A percentile compares a stretch with the other conserved stretches of the same genome.
phyloP scores from a whole-genome alignment of 768 basidiomycete species.

The Lentinula guzmanii region DNA sequence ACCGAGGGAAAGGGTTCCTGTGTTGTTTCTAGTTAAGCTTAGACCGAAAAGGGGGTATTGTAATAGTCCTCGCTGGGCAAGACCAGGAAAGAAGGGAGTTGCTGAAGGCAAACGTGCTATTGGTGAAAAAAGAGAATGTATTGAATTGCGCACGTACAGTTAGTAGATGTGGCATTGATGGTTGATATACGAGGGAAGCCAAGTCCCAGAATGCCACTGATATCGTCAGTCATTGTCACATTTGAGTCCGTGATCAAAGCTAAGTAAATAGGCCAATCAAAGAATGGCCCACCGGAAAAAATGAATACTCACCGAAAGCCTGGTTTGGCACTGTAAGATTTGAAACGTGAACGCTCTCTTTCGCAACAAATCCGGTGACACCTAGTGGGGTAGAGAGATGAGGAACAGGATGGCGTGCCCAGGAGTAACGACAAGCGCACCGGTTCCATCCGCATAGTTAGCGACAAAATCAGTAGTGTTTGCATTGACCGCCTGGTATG shows the following conservation, averaged over 20 bases:
- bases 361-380: conserved; percentile 65
- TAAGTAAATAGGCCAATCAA: conserved; percentile 16
- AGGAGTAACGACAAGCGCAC: conserved; percentile 32
- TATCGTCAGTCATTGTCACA: conserved; percentile 53
- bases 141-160: conserved; percentile 34
- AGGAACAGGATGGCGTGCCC: neutral
- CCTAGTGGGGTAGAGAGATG: conserved; percentile 26
- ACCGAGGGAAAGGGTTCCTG: conserved; percentile 66
- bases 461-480: conserved; percentile 58
- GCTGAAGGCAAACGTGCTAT: conserved; percentile 32
- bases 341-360: conserved; percentile 54
- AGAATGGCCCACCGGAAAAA: neutral
- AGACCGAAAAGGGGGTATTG: conserved; percentile 77
- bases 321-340: conserved; percentile 58
- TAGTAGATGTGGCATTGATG: conserved; percentile 37
- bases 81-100: conserved; percentile 57
- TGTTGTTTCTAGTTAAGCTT: conserved; percentile 50
- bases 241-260: conserved; percentile 59
- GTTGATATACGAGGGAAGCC: conserved; percentile 72
- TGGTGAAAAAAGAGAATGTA: neutral
- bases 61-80: conserved; percentile 58
- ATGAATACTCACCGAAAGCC: conserved; percentile 52
- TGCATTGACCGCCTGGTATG: conserved; percentile 53
- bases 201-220: conserved; percentile 70
- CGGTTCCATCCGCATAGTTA: conserved; percentile 62